Percentiles rank a stretch among this genome's conserved stretches.
These are phyloP conservation scores for Colletotrichum destructivum DNA, from an alignment of 2,329 filamentous ascomycete species.

Conservation along the genomic window DNA sequence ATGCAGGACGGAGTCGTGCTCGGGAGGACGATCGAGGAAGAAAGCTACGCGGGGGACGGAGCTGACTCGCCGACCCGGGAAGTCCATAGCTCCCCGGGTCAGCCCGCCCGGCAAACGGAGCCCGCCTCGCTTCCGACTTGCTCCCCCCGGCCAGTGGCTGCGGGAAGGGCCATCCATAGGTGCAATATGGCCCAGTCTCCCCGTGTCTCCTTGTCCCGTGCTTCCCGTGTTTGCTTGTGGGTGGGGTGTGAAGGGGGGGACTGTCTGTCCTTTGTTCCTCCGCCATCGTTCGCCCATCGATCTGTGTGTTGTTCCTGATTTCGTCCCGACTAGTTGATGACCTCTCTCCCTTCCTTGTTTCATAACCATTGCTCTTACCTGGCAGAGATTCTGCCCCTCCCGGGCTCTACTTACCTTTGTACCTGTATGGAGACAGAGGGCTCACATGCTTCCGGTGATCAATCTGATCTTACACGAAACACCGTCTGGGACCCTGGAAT, in stretches of 20 bases:
- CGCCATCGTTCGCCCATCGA: conserved; percentile 2
- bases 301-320: not conserved
- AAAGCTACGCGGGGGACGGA: no score
- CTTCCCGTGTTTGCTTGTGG: not conserved
- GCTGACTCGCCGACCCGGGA: conserved; percentile 3
- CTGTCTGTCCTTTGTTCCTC: conserved; percentile 2
- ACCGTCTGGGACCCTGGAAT: not conserved
- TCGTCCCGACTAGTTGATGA: no score
- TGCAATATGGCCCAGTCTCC: not conserved
- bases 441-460: not conserved
- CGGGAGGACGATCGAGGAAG: no score
- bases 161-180: not conserved
- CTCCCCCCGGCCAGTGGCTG: no score
- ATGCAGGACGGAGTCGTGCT: not conserved
- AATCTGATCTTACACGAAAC: not conserved
- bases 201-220: conserved; percentile 1
- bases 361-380: no score
- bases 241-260: no score
- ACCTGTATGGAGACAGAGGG: not conserved
- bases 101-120: not conserved
- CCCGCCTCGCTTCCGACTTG: not conserved
- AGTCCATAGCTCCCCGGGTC: no score
- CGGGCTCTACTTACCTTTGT: not conserved
- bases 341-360: no score
- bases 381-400: not conserved